Percentiles rank a stretch among this genome's conserved stretches.
phyloP scores from a whole-genome alignment of 2,329 filamentous ascomycete species.

The Rhynchosporium agropyri region DNA sequence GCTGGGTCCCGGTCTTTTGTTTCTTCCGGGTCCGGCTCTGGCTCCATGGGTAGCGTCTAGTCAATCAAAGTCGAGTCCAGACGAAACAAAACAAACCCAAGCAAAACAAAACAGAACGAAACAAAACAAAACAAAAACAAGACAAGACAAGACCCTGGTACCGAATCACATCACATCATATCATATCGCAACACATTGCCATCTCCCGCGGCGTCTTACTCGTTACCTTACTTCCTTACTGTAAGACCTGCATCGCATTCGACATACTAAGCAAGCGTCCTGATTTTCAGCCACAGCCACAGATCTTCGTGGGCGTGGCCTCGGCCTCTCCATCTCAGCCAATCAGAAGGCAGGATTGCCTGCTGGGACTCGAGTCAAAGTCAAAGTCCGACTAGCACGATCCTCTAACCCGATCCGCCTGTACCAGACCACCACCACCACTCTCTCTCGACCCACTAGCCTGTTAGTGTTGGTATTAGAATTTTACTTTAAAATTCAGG shows the following conservation, averaged over 20 bases:
- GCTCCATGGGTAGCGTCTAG: too few species aligned
- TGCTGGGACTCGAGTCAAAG: slow-evolving; percentile 6
- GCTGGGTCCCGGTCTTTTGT: too few species aligned
- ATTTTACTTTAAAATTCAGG: background rate
- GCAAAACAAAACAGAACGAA: too few species aligned
- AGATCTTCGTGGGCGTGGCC: background rate
- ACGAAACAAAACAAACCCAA: too few species aligned
- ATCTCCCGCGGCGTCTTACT: slow-evolving; percentile 1
- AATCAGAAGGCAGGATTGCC: background rate
- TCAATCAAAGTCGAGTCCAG: too few species aligned
- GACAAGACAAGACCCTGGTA: background rate
- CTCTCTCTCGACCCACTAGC: too few species aligned
- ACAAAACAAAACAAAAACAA: background rate
- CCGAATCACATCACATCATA: background rate
- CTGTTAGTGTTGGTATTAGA: slow-evolving; percentile 4
- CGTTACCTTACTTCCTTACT: background rate
- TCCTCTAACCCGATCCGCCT: too few species aligned
- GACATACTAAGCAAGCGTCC: background rate
- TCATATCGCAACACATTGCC: background rate
- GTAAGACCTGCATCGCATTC: background rate
- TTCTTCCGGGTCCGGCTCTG: too few species aligned
- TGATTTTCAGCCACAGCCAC: slow-evolving; percentile 7
- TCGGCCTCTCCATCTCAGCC: slow-evolving; percentile 1
- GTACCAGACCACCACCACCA: too few species aligned
- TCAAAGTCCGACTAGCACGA: slow-evolving; percentile 3